Evolutionary conservation across 2,329 filamentous ascomycete genomes (phyloP).

Genomic region (Ascochyta koolunga): DNA sequence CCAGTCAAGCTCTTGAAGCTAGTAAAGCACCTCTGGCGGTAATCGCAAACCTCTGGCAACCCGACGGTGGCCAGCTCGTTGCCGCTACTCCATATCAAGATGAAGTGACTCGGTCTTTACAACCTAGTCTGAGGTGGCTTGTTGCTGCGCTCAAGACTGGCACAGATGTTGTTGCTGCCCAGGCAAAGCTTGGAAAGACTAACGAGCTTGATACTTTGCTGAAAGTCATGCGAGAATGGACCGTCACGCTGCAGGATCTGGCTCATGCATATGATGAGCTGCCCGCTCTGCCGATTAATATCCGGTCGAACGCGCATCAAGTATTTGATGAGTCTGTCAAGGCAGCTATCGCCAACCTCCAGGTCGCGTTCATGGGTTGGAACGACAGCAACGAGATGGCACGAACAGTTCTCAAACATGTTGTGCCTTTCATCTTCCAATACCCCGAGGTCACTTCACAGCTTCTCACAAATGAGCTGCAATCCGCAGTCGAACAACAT

Average conservation of each 20-base stretch:
- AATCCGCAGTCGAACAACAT: conserved; percentile 51
- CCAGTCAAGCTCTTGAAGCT: conserved; percentile 41
- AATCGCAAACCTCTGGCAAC: conserved; percentile 36
- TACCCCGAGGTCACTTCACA: conserved; percentile 8
- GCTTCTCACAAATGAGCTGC: conserved; percentile 4
- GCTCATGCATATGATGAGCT: conserved; percentile 24
- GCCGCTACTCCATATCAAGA: conserved; percentile 27
- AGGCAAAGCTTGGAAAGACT: conserved; percentile 66
- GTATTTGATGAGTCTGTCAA: conserved; percentile 22
- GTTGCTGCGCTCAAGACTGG: conserved; percentile 70
- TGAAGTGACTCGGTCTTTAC: conserved; percentile 18
- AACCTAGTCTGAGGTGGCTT: conserved; percentile 62
- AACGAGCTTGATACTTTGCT: conserved; percentile 35
- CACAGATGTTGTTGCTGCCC: conserved; percentile 66
- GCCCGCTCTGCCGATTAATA: conserved; percentile 34
- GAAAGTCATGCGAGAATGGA: conserved; percentile 34
- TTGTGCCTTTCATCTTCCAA: conserved; percentile 66
- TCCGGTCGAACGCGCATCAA: conserved; percentile 29
- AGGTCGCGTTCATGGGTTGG: conserved; percentile 24
- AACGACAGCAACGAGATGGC: conserved; percentile 31
- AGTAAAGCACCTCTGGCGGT: conserved; percentile 48
- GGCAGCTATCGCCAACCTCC: conserved; percentile 23
- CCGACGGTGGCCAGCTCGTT: conserved; percentile 12
- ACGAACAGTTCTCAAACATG: conserved; percentile 59
- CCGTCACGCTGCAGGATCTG: conserved; percentile 22